A percentile compares a stretch with the other conserved stretches of the same genome.
phyloP scores from a whole-genome alignment of 352 stramenopile genomes.

The Pythium aphanidermatum region DNA sequence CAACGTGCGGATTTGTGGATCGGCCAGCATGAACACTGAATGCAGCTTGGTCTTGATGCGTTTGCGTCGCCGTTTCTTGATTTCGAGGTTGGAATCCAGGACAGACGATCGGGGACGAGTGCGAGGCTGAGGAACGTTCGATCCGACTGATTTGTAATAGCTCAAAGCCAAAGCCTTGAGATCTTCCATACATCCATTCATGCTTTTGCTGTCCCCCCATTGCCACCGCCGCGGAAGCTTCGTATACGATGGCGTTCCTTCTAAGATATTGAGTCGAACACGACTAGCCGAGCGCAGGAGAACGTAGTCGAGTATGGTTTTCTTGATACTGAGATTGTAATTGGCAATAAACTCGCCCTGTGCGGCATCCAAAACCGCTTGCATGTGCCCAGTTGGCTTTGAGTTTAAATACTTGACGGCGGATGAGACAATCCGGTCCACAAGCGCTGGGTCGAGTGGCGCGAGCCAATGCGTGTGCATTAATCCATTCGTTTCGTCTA shows the following conservation, averaged over 20 bases:
- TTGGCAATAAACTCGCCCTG: conserved; percentile 46
- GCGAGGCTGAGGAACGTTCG: neutral
- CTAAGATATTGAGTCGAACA: conserved; percentile 38
- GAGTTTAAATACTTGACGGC: conserved; percentile 48
- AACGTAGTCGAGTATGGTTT: conserved; percentile 71
- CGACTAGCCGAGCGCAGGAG: conserved; percentile 36
- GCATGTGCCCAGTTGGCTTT: conserved; percentile 28
- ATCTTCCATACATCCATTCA: conserved; percentile 46
- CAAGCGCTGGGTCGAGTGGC: conserved; percentile 27
- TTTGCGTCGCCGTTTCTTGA: conserved; percentile 29
- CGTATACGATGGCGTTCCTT: conserved; percentile 38
- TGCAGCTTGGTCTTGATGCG: conserved; percentile 35
- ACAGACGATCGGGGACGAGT: neutral
- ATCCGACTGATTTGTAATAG: too few species aligned
- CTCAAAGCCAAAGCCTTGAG: conserved; percentile 44
- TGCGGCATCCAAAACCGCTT: conserved; percentile 28
- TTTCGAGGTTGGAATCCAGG: neutral
- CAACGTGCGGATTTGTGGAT: conserved; percentile 42
- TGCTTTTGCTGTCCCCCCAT: conserved; percentile 49
- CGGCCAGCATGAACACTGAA: conserved; percentile 38
- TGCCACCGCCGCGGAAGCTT: conserved; percentile 49
- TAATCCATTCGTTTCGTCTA: conserved; percentile 25
- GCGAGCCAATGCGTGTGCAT: conserved; percentile 38
- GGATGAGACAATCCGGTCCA: conserved; percentile 35
- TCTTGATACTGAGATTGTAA: conserved; percentile 66